Base-by-base conservation (phyloP, 768 basidiomycete genomes). In the Lactarius hatsudake region DNA sequence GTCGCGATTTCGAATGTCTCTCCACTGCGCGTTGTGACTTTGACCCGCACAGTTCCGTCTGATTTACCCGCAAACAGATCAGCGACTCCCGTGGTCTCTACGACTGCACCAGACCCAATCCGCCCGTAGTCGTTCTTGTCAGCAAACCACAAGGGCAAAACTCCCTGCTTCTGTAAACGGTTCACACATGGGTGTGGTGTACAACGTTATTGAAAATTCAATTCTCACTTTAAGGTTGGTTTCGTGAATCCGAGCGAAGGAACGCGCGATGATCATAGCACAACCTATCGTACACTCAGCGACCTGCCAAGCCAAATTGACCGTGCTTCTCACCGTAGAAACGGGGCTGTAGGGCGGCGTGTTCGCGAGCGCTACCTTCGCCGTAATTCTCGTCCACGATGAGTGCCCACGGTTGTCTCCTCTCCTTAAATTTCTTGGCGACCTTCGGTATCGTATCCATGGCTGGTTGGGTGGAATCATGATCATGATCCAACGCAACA, bases 171-270 rank as follows among this genome's bases (percentile, higher is more conserved):
- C 93, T 96, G 75, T 28, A 74, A 40, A 61, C 20, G 13, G 69
- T 66, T 57, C 30, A 54, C 54, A 28, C 38, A 20, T 43, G 18
- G 28, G 51, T 32, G 15, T 12, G 55, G 28, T 64, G 18, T n/a
- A 36, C 13, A n/a, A 3, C 23, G 17, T 51, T 8, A 30, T 17
- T 5, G 4, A 51, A 53, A 6, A 15, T 8, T 13, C 51, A 12
- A 53, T 9, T 62, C 82, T 45, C 69, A 91, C 94, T 82, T 97
- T 97, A 65, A 98, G 79, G 77, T 98, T 98, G 7, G 96, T 96
- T 80, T 98, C 97, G 75, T 99, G 97, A 60, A 99, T 99, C 60
- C 97, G 90, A 71, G 97, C 97, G 73, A 99, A 98, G 2, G 95
- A 98, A 26, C 94, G 83, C 0, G 94, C 94, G 64, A 97, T 76